Percentiles rank a stretch among this genome's conserved stretches.
Evolutionary conservation across 208 protist species (phyloP).

Genomic region (Borovskyia barvae): DNA sequence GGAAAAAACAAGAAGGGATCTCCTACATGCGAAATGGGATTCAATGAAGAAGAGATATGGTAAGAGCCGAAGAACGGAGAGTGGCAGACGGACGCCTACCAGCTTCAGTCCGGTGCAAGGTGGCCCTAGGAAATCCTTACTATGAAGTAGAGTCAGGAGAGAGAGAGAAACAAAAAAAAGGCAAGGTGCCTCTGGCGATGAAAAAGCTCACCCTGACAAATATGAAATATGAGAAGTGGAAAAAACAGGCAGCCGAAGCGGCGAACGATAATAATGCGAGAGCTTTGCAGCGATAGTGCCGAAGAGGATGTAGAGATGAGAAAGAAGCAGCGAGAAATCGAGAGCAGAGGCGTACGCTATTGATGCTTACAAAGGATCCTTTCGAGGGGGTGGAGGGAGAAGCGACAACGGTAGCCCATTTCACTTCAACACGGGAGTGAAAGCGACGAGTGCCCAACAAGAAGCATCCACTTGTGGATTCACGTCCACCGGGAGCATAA

Average conservation of each 20-base stretch:
- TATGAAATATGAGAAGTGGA: neutral
- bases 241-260: neutral
- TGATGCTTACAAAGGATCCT: neutral
- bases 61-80: too few species aligned
- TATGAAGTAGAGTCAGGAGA: neutral
- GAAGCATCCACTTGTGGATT: too few species aligned
- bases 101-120: too few species aligned
- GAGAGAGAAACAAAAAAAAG: slow-evolving; percentile 6
- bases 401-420: too few species aligned
- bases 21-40: neutral
- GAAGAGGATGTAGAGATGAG: neutral
- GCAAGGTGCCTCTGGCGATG: neutral
- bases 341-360: neutral
- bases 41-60: neutral
- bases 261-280: neutral
- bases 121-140: neutral
- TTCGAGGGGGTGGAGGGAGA: neutral
- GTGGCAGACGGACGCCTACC: too few species aligned
- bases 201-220: neutral
- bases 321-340: neutral
- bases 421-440: too few species aligned
- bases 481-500: too few species aligned
- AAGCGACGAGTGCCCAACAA: too few species aligned
- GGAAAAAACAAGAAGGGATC: too few species aligned
- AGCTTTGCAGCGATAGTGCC: neutral